Evolutionary conservation across 768 basidiomycete genomes (phyloP).

Genomic region (Russula olivacea): DNA sequence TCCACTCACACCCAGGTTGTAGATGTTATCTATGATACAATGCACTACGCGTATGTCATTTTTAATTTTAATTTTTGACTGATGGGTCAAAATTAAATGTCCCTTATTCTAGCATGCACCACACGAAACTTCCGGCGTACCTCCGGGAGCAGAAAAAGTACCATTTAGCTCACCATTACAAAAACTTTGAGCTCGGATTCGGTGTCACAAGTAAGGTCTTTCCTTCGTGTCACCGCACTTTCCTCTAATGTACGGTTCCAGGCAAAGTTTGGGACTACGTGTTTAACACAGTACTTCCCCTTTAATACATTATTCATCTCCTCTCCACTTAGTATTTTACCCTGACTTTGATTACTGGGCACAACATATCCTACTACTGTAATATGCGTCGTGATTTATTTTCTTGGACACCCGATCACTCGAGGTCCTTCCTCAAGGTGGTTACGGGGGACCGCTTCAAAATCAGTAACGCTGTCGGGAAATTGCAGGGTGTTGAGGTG

Average conservation of each 20-base stretch:
- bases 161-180: conserved; percentile 96
- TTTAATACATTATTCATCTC: conserved; percentile 35
- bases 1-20: conserved; percentile 11
- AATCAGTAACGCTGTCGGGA: background rate
- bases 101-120: conserved; percentile 56
- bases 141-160: conserved; percentile 93
- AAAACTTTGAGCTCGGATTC: conserved; percentile 96
- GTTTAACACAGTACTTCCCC: conserved; percentile 74
- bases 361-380: background rate
- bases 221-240: background rate
- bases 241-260: conserved; percentile 29
- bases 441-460: background rate
- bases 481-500: background rate
- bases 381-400: background rate
- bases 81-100: conserved; percentile 3
- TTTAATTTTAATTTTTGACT: background rate
- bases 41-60: conserved; percentile 78
- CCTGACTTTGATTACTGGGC: background rate
- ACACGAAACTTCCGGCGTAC: conserved; percentile 80
- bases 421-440: background rate
- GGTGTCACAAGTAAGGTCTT: conserved; percentile 78
- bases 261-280: conserved; percentile 93
- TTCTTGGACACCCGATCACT: background rate
- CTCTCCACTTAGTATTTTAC: conserved; percentile 3
- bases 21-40: conserved; percentile 83